A percentile compares a stretch with the other conserved stretches of the same genome.
These are phyloP conservation scores for Lachnellula occidentalis DNA, from an alignment of 2,329 filamentous ascomycete species.

Conservation along the genomic window DNA sequence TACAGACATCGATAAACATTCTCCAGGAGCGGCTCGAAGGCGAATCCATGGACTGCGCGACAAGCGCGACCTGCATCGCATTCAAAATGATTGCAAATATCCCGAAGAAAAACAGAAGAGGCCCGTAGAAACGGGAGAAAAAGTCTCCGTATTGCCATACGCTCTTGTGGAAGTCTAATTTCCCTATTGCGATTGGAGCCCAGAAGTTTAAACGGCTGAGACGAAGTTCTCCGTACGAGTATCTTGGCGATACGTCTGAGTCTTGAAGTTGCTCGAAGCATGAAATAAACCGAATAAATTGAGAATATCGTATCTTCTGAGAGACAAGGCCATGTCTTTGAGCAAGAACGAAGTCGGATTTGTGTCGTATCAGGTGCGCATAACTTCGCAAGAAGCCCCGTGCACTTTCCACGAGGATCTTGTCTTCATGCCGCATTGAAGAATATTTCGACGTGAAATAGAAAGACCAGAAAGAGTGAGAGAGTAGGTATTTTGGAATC, in stretches of 20 bases:
- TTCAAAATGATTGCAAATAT: slow-evolving; percentile 21
- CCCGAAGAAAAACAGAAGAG: slow-evolving; percentile 24
- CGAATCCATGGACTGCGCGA: slow-evolving; percentile 3
- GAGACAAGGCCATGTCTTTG: slow-evolving; percentile 10
- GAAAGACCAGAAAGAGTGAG: slow-evolving; percentile 22
- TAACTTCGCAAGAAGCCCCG: slow-evolving; percentile 23
- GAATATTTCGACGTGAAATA: neutral
- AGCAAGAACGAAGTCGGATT: slow-evolving; percentile 21
- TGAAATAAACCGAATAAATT: slow-evolving; percentile 12
- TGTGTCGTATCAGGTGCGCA: slow-evolving; percentile 15
- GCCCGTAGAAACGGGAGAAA: slow-evolving; percentile 23
- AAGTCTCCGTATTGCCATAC: slow-evolving; percentile 23
- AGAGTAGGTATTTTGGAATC: slow-evolving; percentile 25
- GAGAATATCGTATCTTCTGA: slow-evolving; percentile 2
- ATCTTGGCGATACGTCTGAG: slow-evolving; percentile 1
- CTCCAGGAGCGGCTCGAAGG: neutral
- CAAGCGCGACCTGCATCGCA: slow-evolving; percentile 20
- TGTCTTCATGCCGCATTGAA: neutral
- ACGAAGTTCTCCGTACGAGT: slow-evolving; percentile 6
- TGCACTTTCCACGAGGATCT: slow-evolving; percentile 1
- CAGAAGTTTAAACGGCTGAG: slow-evolving; percentile 22
- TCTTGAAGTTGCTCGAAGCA: slow-evolving; percentile 15
- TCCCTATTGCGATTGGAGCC: slow-evolving; percentile 18
- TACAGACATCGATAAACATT: neutral
- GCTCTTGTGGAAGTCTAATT: slow-evolving; percentile 21